These are phyloP conservation scores for Phlebiopsis gigantea DNA, from an alignment of 768 basidiomycete species.

Conservation along the genomic window DNA sequence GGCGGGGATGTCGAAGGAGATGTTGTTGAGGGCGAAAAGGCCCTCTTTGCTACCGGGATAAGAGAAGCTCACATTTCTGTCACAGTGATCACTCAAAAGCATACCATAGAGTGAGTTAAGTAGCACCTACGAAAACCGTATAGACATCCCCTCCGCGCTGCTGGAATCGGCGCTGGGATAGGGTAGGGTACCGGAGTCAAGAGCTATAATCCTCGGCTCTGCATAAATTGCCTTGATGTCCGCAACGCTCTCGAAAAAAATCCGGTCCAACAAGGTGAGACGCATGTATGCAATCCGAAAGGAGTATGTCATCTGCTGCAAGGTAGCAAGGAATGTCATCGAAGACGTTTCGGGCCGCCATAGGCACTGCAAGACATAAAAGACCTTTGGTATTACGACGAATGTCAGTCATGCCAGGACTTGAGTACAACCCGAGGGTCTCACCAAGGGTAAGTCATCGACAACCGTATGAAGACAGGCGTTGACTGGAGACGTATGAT, in stretches of 20 bases:
- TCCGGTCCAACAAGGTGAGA: background rate
- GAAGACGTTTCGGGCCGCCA: background rate
- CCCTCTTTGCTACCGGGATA: slow-evolving; percentile 39
- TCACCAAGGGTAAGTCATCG: background rate
- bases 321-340: background rate
- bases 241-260: background rate
- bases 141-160: background rate
- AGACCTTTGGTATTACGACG: background rate
- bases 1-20: slow-evolving; percentile 35
- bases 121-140: background rate
- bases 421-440: background rate
- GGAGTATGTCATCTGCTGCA: background rate
- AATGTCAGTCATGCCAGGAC: background rate
- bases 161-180: background rate
- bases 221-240: background rate
- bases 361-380: background rate
- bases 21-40: slow-evolving; percentile 25
- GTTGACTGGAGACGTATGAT: too few species aligned
- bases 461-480: too few species aligned
- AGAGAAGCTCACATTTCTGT: slow-evolving; percentile 45
- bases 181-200: background rate
- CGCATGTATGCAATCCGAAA: background rate
- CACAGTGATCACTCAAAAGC: background rate
- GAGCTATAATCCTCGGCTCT: too few species aligned
- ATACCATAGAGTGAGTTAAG: background rate